Evolutionary conservation across 148 eudicot genomes (phyloP).

Genomic region (Rhododendron mucronatum): DNA sequence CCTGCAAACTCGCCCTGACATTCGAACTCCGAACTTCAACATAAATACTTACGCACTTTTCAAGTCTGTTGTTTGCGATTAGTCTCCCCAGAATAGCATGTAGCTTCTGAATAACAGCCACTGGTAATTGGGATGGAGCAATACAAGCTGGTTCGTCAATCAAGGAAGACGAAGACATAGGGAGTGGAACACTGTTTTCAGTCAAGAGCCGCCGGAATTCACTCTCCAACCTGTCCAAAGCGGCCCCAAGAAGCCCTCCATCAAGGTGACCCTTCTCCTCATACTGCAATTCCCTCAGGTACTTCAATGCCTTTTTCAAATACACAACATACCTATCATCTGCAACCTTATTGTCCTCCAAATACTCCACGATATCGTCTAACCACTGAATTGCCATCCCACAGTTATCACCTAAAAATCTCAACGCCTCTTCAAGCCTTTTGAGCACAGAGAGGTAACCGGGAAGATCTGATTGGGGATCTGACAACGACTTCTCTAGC

Average conservation of each 20-base stretch:
- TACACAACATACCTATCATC: slow-evolving; percentile 18
- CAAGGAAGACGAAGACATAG: slow-evolving; percentile 16
- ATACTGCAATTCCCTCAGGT: slow-evolving; percentile 15
- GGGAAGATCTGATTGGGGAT: slow-evolving; percentile 23
- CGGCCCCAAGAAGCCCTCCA: slow-evolving; percentile 23
- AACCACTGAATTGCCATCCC: slow-evolving; percentile 33
- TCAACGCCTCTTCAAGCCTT: slow-evolving; percentile 24
- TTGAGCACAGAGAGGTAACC: slow-evolving; percentile 25
- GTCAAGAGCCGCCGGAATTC: slow-evolving; percentile 22
- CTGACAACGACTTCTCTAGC: slow-evolving; percentile 22
- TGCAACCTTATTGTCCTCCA: slow-evolving; percentile 28
- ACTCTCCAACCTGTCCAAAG: slow-evolving; percentile 22
- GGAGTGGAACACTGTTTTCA: slow-evolving; percentile 23
- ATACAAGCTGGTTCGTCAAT: slow-evolving; percentile 15
- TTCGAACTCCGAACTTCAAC: slow-evolving; percentile 22
- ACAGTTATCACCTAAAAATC: slow-evolving; percentile 23
- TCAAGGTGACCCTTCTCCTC: slow-evolving; percentile 22
- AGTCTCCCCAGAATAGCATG: slow-evolving; percentile 23
- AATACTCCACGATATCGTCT: slow-evolving; percentile 23
- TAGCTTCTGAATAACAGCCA: slow-evolving; percentile 22
- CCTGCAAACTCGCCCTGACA: slow-evolving; percentile 22
- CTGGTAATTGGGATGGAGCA: slow-evolving; percentile 24
- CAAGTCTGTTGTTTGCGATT: slow-evolving; percentile 21
- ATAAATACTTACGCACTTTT: slow-evolving; percentile 20
- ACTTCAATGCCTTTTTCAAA: slow-evolving; percentile 12